Conservation (phyloP, 2,329 filamentous ascomycete genomes). For the Plenodomus lindquistii region DNA sequence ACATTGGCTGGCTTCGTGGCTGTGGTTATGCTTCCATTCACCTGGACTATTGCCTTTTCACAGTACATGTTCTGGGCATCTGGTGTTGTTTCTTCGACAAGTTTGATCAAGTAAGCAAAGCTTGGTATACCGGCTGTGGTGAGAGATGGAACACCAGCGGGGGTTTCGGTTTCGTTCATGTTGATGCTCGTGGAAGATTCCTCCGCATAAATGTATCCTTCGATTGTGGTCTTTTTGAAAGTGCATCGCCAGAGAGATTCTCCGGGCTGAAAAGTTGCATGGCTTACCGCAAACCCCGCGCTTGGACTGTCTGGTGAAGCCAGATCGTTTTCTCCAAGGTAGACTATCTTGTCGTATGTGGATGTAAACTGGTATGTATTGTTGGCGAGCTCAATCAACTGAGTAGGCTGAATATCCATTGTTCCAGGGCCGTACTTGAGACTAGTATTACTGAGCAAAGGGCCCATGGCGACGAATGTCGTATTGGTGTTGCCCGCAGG, state of each 20-base stretch:
- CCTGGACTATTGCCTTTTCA: conserved; percentile 14
- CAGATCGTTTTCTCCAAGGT: conserved; percentile 23
- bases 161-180: not conserved
- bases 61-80: conserved; percentile 25
- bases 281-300: not conserved
- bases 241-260: conserved; percentile 30
- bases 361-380: conserved; percentile 26
- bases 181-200: conserved; percentile 1
- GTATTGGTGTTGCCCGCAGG: conserved; percentile 3
- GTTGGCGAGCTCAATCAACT: conserved; percentile 5
- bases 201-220: conserved; percentile 27
- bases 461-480: conserved; percentile 19
- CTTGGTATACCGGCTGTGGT: not conserved
- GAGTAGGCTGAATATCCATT: conserved; percentile 13
- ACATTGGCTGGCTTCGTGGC: conserved; percentile 2
- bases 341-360: conserved; percentile 26
- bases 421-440: conserved; percentile 24
- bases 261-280: conserved; percentile 13
- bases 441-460: conserved; percentile 6
- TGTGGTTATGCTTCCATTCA: conserved; percentile 1
- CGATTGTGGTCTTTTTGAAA: conserved; percentile 31
- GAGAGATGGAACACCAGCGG: not conserved
- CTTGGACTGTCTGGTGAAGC: not conserved
- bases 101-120: conserved; percentile 28
- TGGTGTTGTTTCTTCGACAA: conserved; percentile 24